Conservation (phyloP, 768 basidiomycete species). For the Tubosaeta sp. region DNA sequence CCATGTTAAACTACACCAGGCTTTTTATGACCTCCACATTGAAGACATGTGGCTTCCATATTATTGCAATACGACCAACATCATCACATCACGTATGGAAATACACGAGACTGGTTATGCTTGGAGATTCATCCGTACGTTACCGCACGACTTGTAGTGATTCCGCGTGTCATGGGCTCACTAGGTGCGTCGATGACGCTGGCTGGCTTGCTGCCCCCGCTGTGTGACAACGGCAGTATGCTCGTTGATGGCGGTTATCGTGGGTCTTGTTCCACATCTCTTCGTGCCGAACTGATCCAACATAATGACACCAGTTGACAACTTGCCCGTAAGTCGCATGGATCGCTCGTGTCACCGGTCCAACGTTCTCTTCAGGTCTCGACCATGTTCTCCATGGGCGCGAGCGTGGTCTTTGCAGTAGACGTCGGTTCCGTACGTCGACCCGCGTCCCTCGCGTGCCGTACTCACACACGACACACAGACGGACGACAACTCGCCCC, state of each 20-base stretch:
- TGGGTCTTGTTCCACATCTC: slow-evolving; percentile 36
- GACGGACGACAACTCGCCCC: slow-evolving; percentile 92
- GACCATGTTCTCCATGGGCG: slow-evolving; percentile 89
- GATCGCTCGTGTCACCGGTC: neutral
- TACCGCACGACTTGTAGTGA: neutral
- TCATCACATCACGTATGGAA: slow-evolving; percentile 94
- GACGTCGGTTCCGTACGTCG: slow-evolving; percentile 83
- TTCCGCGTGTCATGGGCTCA: slow-evolving; percentile 5
- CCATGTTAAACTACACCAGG: slow-evolving; percentile 36
- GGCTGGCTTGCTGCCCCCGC: slow-evolving; percentile 89
- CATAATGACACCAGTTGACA: slow-evolving; percentile 58
- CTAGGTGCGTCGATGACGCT: slow-evolving; percentile 95
- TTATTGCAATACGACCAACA: slow-evolving; percentile 98
- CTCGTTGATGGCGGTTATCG: slow-evolving; percentile 88
- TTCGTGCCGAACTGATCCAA: slow-evolving; percentile 7
- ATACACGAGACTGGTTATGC: slow-evolving; percentile 98
- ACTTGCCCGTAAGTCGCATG: slow-evolving; percentile 63
- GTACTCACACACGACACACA: slow-evolving; percentile 1
- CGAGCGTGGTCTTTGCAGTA: slow-evolving; percentile 83
- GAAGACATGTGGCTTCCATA: slow-evolving; percentile 99
- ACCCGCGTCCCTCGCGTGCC: neutral
- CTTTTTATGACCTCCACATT: slow-evolving; percentile 91
- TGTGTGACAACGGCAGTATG: slow-evolving; percentile 92
- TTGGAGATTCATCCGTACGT: slow-evolving; percentile 85
- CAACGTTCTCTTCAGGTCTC: slow-evolving; percentile 56